Conservation (phyloP, 2,329 filamentous ascomycete genomes). For the Fusarium nygamai region DNA sequence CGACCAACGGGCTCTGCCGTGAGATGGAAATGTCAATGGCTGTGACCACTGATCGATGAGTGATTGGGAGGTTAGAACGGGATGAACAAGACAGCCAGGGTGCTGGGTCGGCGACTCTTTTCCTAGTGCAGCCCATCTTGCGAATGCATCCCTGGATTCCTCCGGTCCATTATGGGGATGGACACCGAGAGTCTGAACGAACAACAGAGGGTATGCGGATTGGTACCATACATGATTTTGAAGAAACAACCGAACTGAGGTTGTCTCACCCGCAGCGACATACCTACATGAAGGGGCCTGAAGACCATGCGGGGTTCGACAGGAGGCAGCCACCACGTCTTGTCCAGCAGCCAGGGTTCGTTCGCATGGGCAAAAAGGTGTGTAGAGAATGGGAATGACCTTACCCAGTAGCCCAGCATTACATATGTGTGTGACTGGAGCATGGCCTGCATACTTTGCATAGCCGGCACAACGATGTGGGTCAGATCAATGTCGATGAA, state of each 20-base stretch:
- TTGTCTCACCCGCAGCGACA: conserved; percentile 40
- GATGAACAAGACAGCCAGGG: conserved; percentile 22
- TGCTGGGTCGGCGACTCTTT: conserved; percentile 37
- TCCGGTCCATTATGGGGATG: conserved; percentile 27
- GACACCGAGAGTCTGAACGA: conserved; percentile 23
- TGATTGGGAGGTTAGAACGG: conserved; percentile 27
- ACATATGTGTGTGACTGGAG: conserved; percentile 10
- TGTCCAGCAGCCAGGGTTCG: conserved; percentile 31
- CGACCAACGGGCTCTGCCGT: conserved; percentile 40
- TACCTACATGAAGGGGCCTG: conserved; percentile 34
- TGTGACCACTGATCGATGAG: conserved; percentile 27
- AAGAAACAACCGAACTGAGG: conserved; percentile 28
- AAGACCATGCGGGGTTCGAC: conserved; percentile 34
- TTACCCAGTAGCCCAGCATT: conserved; percentile 8
- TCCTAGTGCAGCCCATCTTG: conserved; percentile 50
- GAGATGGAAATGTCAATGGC: conserved; percentile 26
- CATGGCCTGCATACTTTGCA: conserved; percentile 26
- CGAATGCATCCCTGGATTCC: conserved; percentile 41
- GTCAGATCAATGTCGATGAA: conserved; percentile 24
- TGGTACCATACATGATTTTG: conserved; percentile 29
- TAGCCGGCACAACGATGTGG: conserved; percentile 32
- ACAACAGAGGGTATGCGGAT: conserved; percentile 33
- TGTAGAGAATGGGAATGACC: conserved; percentile 20
- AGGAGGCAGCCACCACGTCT: conserved; percentile 29
- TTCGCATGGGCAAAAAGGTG: conserved; percentile 39